Evolutionary conservation across 306 rosid species (phyloP).

Genomic region (Parietaria judaica): DNA sequence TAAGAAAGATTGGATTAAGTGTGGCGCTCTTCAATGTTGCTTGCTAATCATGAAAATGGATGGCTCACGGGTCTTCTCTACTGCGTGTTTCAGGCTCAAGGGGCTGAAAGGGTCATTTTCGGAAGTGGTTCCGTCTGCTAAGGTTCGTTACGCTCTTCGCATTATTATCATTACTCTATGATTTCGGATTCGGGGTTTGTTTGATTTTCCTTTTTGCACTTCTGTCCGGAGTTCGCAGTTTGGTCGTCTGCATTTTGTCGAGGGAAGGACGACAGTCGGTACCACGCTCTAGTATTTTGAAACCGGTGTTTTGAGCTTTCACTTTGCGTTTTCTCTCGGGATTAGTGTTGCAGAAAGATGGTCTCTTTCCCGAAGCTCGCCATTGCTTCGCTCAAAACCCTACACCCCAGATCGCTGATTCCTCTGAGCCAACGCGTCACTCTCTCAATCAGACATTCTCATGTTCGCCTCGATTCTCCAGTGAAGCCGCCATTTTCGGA

Average conservation of each 20-base stretch:
- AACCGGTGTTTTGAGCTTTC: neutral
- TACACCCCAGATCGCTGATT: constrained; percentile 1
- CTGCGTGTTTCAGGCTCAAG: constrained; percentile 56
- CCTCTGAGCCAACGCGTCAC: neutral
- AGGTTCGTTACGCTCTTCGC: constrained; percentile 30
- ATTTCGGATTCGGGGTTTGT: neutral
- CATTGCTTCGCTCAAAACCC: constrained; percentile 10
- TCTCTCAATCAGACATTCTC: constrained; percentile 20
- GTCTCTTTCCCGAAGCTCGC: too few species aligned
- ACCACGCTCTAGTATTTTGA: neutral
- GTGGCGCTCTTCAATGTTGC: too few species aligned
- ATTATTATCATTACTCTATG: neutral
- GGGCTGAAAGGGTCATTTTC: constrained; percentile 89
- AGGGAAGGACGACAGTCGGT: constrained; percentile 91
- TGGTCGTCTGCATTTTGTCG: constrained; percentile 93
- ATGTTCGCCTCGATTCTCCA: constrained; percentile 10
- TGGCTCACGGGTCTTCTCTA: too few species aligned
- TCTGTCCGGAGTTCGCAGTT: constrained; percentile 94
- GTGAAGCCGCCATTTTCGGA: constrained; percentile 8
- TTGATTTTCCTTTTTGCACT: constrained; percentile 40
- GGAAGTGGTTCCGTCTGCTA: constrained; percentile 83
- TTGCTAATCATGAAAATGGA: too few species aligned
- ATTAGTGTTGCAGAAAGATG: too few species aligned
- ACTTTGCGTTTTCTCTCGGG: too few species aligned
- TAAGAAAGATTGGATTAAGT: too few species aligned